These are phyloP conservation scores for Kodamaea alishanica DNA, from an alignment of 1,139 yeast genomes.

Conservation along the genomic window DNA sequence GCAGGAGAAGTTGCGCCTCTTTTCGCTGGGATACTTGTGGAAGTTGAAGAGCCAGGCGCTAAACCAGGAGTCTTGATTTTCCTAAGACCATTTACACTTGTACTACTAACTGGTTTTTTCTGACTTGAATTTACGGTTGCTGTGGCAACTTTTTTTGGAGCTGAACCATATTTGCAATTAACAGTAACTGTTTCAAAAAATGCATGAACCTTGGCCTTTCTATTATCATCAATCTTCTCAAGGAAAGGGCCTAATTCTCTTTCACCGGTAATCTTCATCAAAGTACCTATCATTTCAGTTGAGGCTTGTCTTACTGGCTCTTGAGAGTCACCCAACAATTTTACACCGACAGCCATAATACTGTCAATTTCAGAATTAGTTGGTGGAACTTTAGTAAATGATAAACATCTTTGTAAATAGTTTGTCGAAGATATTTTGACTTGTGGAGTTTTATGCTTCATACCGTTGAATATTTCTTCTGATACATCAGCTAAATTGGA, in stretches of 20 bases:
- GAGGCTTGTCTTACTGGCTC: conserved; percentile 82
- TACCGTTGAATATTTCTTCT: conserved; percentile 55
- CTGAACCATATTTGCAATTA: conserved; percentile 25
- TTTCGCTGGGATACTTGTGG: conserved; percentile 52
- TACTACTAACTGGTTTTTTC: too few species aligned
- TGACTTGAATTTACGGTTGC: background rate
- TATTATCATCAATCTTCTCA: conserved; percentile 71
- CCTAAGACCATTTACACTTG: too few species aligned
- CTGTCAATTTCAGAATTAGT: conserved; percentile 49
- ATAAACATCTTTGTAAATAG: conserved; percentile 63
- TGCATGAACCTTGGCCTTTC: conserved; percentile 63
- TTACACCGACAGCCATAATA: conserved; percentile 54
- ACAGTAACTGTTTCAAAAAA: conserved; percentile 58
- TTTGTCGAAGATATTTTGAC: conserved; percentile 67
- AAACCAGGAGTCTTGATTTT: too few species aligned
- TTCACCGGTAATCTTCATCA: conserved; percentile 80
- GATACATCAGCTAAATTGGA: conserved; percentile 57
- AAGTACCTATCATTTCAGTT: conserved; percentile 73
- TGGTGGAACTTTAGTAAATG: conserved; percentile 49
- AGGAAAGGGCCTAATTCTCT: conserved; percentile 58
- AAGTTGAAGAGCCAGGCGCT: background rate
- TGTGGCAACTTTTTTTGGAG: conserved; percentile 5
- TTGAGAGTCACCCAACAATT: conserved; percentile 73
- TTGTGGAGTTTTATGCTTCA: conserved; percentile 81
- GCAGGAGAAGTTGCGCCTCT: conserved; percentile 67